Conservation (phyloP, 2,329 filamentous ascomycete genomes). For the Claviceps monticola region DNA sequence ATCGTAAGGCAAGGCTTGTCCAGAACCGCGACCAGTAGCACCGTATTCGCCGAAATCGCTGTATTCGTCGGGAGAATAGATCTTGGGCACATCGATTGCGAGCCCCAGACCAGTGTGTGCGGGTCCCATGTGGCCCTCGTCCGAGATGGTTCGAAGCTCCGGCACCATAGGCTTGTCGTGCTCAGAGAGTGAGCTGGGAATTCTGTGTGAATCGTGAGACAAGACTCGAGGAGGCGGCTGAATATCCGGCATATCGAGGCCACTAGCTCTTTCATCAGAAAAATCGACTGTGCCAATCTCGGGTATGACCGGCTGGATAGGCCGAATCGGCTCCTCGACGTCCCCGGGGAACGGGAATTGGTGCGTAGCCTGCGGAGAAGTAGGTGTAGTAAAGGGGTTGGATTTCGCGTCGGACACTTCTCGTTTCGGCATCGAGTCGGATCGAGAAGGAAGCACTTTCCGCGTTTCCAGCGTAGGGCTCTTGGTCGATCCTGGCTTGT, state of each 20-base stretch:
- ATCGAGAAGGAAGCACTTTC: constrained; percentile 19
- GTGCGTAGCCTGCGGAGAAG: constrained; percentile 16
- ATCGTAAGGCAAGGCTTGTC: constrained; percentile 5
- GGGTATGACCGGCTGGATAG: constrained; percentile 22
- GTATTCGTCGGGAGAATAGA: constrained; percentile 11
- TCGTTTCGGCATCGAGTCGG: constrained; percentile 31
- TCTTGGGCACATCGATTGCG: constrained; percentile 22
- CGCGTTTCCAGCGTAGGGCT: constrained; percentile 11
- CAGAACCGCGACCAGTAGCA: constrained; percentile 2
- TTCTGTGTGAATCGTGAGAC: constrained; percentile 14
- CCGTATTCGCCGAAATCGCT: constrained; percentile 3
- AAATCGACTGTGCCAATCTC: constrained; percentile 23
- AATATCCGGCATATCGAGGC: constrained; percentile 15
- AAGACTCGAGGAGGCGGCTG: constrained; percentile 17
- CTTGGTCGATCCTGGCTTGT: constrained; percentile 19
- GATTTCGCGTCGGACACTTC: constrained; percentile 19
- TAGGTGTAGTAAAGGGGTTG: constrained; percentile 24
- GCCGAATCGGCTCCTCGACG: constrained; percentile 14
- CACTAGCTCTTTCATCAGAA: constrained; percentile 13
- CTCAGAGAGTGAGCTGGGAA: constrained; percentile 11
- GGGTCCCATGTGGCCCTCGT: constrained; percentile 7
- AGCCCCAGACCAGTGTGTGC: constrained; percentile 19
- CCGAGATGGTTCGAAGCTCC: constrained; percentile 6
- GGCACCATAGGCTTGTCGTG: constrained; percentile 7
- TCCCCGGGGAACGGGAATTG: constrained; percentile 8